A percentile compares a stretch with the other conserved stretches of the same genome.
Conservation (phyloP, 805 yeast genomes). For the Saturnispora diversa region DNA sequence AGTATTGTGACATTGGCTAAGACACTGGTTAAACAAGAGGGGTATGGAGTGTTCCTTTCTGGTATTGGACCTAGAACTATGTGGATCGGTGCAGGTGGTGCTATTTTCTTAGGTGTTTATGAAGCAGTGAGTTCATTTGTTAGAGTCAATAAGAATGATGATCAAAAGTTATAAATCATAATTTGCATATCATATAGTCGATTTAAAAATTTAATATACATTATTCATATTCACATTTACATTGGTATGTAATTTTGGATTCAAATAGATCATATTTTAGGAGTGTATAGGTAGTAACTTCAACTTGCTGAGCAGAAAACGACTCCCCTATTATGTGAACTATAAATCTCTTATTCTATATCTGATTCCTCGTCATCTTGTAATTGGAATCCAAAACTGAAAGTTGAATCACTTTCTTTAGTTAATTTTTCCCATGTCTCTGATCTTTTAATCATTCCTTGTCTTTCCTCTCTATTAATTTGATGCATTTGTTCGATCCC, state of each 20-base stretch:
- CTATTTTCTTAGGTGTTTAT: slow-evolving; percentile 90
- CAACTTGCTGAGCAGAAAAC: too few relatives aligned
- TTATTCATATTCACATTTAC: too few relatives aligned
- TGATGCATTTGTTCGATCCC: slow-evolving; percentile 31
- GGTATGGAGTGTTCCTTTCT: slow-evolving; percentile 57
- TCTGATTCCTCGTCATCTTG: slow-evolving; percentile 13
- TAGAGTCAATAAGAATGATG: slow-evolving; percentile 1
- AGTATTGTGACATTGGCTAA: slow-evolving; percentile 41
- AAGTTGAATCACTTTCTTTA: slow-evolving; percentile 15
- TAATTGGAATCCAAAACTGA: slow-evolving; percentile 32
- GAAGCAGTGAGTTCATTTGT: slow-evolving; percentile 49
- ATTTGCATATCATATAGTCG: too few relatives aligned
- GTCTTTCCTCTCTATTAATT: slow-evolving; percentile 28
- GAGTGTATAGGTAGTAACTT: too few relatives aligned
- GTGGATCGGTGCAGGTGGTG: slow-evolving; percentile 99
- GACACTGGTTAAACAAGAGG: slow-evolving; percentile 62
- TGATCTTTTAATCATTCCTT: slow-evolving; percentile 31
- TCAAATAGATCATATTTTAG: too few relatives aligned
- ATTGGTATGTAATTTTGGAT: too few relatives aligned
- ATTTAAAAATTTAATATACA: too few relatives aligned
- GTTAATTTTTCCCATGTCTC: slow-evolving; percentile 45
- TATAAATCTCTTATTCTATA: not conserved
- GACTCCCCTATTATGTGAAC: not conserved
- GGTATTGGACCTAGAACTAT: slow-evolving; percentile 94
- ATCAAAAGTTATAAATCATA: slow-evolving; percentile 5